These are phyloP conservation scores for Rhododendron simsii DNA, from an alignment of 148 eudicot species.

Conservation along the genomic window DNA sequence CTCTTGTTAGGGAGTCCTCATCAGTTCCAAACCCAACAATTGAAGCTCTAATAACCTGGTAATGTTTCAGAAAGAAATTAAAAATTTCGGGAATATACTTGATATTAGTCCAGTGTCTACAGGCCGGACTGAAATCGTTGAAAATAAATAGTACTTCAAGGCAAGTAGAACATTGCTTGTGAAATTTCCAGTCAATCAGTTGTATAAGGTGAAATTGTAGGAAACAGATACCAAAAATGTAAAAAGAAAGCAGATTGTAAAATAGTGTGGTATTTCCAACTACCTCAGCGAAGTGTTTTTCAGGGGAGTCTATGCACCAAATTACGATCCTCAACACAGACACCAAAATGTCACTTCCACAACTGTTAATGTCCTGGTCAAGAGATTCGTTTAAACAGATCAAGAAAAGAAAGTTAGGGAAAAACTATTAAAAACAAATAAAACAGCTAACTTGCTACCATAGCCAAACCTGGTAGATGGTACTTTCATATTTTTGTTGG, in stretches of 20 bases:
- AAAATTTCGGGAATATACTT: neutral
- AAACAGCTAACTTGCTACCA: neutral
- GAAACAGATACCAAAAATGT: neutral
- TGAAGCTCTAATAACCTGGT: slow-evolving; percentile 51
- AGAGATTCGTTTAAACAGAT: slow-evolving; percentile 4
- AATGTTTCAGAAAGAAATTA: neutral
- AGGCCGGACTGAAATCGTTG: neutral
- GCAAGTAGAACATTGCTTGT: neutral
- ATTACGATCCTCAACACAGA: slow-evolving; percentile 42
- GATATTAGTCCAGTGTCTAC: neutral
- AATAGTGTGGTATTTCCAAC: neutral
- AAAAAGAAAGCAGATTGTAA: neutral
- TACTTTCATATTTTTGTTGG: slow-evolving; percentile 37
- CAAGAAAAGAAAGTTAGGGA: neutral
- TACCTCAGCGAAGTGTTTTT: slow-evolving; percentile 86
- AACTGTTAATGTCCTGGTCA: slow-evolving; percentile 52
- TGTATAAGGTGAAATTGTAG: neutral
- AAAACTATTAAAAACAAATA: neutral
- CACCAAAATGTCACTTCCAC: slow-evolving; percentile 46
- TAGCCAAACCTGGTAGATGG: slow-evolving; percentile 49
- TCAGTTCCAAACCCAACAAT: slow-evolving; percentile 65
- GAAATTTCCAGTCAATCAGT: neutral
- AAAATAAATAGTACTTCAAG: neutral
- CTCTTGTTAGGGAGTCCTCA: slow-evolving; percentile 71
- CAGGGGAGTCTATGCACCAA: slow-evolving; percentile 69